phyloP scores from a whole-genome alignment of 192 early-diverging fungal genomes.

The Coemansia interrupta region DNA sequence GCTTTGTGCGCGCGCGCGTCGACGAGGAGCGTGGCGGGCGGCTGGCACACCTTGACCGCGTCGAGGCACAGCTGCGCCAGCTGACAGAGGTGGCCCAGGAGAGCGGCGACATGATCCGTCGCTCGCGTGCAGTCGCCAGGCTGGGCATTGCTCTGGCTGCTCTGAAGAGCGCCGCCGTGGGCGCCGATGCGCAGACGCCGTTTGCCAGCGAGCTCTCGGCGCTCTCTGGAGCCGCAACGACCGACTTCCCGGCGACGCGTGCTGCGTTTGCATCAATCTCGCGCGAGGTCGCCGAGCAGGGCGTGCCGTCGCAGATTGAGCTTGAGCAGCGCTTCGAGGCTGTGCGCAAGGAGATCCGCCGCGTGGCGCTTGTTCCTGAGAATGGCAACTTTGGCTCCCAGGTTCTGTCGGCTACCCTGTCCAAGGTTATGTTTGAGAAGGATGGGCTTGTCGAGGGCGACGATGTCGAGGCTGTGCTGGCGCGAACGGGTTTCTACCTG shows the following conservation, averaged over 20 bases:
- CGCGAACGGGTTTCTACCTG: constrained; percentile 74
- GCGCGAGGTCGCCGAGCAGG: constrained; percentile 56
- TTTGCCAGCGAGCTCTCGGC: constrained; percentile 73
- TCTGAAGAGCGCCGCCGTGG: constrained; percentile 57
- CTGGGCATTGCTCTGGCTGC: constrained; percentile 65
- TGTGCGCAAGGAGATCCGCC: constrained; percentile 66
- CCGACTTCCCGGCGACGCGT: constrained; percentile 50
- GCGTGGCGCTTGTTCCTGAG: constrained; percentile 80
- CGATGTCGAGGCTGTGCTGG: constrained; percentile 81
- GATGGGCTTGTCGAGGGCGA: constrained; percentile 78
- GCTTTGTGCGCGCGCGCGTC: constrained; percentile 72
- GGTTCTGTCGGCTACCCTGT: constrained; percentile 65
- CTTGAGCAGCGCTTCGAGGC: constrained; percentile 67
- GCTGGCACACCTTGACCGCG: constrained; percentile 77
- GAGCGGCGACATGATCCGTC: constrained; percentile 65
- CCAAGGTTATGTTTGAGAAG: constrained; percentile 79
- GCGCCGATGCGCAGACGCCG: constrained; percentile 47
- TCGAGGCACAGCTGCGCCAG: constrained; percentile 71
- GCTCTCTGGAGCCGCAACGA: constrained; percentile 55
- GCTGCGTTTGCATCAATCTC: constrained; percentile 64
- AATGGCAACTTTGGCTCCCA: constrained; percentile 85
- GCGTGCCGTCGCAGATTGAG: constrained; percentile 63
- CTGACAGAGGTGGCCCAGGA: constrained; percentile 66
- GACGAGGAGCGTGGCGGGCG: constrained; percentile 89
- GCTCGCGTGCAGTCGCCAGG: constrained; percentile 58